These are phyloP conservation scores for Alternaria sp. DNA, from an alignment of 2,329 filamentous ascomycete genomes.

Conservation along the genomic window DNA sequence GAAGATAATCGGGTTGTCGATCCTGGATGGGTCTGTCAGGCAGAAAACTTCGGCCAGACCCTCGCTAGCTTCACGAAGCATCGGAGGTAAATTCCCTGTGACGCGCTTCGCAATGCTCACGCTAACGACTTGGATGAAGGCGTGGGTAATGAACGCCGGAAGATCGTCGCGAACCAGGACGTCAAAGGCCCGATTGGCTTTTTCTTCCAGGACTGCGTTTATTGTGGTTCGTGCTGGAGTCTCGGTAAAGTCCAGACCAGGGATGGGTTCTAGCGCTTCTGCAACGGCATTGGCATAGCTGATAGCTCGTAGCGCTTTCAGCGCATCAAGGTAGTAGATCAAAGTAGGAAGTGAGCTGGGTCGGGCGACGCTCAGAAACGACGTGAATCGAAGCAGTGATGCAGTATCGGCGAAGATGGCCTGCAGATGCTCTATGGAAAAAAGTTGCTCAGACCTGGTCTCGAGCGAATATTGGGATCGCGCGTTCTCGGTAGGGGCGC, in stretches of 20 bases:
- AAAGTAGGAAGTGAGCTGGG: constrained; percentile 71
- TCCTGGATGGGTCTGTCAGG: constrained; percentile 74
- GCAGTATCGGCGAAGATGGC: constrained; percentile 71
- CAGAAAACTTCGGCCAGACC: constrained; percentile 80
- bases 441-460: constrained; percentile 69
- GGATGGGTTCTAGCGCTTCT: constrained; percentile 65
- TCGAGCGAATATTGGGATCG: constrained; percentile 65
- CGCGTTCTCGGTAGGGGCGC: constrained; percentile 46
- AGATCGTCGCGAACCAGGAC: constrained; percentile 72
- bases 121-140: constrained; percentile 74
- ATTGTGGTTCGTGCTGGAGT: constrained; percentile 61
- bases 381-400: constrained; percentile 70
- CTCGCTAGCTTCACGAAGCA: constrained; percentile 74
- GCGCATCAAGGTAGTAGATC: constrained; percentile 74
- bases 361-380: constrained; percentile 68
- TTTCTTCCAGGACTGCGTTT: constrained; percentile 68
- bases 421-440: constrained; percentile 70
- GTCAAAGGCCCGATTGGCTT: constrained; percentile 71
- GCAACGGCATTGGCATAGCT: constrained; percentile 75
- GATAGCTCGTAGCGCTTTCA: constrained; percentile 75
- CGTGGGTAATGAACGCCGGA: constrained; percentile 74
- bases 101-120: constrained; percentile 72
- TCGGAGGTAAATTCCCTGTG: constrained; percentile 70
- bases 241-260: constrained; percentile 64
- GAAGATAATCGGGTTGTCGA: constrained; percentile 80